A percentile compares a stretch with the other conserved stretches of the same genome.
These are phyloP conservation scores for Phylloporus arenicola DNA, from an alignment of 768 basidiomycete species.

Conservation along the genomic window DNA sequence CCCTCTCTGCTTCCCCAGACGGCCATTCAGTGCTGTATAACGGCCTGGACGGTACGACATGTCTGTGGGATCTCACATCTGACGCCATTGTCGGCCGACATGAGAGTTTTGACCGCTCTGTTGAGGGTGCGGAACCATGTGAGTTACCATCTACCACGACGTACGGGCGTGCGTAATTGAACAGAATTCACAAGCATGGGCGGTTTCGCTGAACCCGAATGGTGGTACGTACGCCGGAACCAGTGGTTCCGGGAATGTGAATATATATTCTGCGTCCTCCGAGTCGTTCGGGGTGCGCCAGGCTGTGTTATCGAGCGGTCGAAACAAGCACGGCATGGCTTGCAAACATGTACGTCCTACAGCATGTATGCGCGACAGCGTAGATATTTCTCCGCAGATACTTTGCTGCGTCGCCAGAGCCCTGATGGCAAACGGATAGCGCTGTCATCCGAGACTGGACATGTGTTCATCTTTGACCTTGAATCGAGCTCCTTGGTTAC, in stretches of 20 bases:
- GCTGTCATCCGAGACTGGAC: constrained; percentile 80
- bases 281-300: constrained; percentile 65
- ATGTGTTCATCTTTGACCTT: constrained; percentile 81
- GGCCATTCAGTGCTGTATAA: constrained; percentile 71
- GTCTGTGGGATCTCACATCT: constrained; percentile 63
- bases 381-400: constrained; percentile 1
- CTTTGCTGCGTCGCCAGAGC: constrained; percentile 46
- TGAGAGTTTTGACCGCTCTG: constrained; percentile 66
- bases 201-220: constrained; percentile 73
- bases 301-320: constrained; percentile 55
- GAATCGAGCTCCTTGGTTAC: constrained; percentile 58
- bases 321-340: constrained; percentile 73
- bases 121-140: constrained; percentile 64
- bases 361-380: neutral
- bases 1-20: constrained; percentile 64
- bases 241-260: constrained; percentile 65
- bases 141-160: constrained; percentile 26
- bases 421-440: constrained; percentile 83
- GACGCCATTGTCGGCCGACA: constrained; percentile 58
- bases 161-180: neutral
- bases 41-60: constrained; percentile 79
- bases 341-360: constrained; percentile 56
- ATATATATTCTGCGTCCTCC: constrained; percentile 62
- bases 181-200: constrained; percentile 55
- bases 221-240: constrained; percentile 71